A percentile compares a stretch with the other conserved stretches of the same genome.
Evolutionary conservation across 73 alveolate species (phyloP).

Genomic region (Uronychia setigera): DNA sequence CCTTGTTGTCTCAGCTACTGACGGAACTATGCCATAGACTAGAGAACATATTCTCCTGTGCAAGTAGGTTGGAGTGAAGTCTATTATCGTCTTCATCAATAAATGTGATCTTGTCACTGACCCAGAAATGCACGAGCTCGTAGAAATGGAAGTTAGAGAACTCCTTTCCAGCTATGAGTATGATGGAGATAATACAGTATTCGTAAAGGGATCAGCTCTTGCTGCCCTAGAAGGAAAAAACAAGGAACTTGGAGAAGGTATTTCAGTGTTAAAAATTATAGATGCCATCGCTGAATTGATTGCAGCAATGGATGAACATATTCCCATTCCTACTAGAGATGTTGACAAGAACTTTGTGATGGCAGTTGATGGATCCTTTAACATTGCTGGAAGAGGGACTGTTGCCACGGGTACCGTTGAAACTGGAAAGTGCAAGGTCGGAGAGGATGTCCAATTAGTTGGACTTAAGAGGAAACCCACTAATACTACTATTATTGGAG

Average conservation of each 20-base stretch:
- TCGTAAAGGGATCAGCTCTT: constrained; percentile 84
- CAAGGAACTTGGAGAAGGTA: constrained; percentile 64
- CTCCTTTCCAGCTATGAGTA: constrained; percentile 79
- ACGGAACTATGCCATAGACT: constrained; percentile 97
- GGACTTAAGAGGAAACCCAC: constrained; percentile 89
- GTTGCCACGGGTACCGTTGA: constrained; percentile 97
- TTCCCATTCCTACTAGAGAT: constrained; percentile 73
- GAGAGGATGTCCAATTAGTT: constrained; percentile 87
- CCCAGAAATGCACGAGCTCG: constrained; percentile 88
- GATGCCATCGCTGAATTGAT: constrained; percentile 68
- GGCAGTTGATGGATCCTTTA: constrained; percentile 77
- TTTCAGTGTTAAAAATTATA: background rate
- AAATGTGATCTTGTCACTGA: constrained; percentile 82
- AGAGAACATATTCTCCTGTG: constrained; percentile 94
- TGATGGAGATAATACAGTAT: constrained; percentile 77
- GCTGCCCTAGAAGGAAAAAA: constrained; percentile 76
- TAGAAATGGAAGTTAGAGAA: constrained; percentile 93
- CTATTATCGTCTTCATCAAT: constrained; percentile 81
- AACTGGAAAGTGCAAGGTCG: constrained; percentile 89
- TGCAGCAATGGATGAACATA: constrained; percentile 73
- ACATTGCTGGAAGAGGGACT: constrained; percentile 94
- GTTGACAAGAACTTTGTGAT: constrained; percentile 80
- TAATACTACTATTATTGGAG: constrained; percentile 80
- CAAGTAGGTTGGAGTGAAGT: constrained; percentile 87
- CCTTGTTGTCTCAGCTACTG: constrained; percentile 93